These are phyloP conservation scores for Coleophoma eucalyptorum DNA, from an alignment of 2,329 filamentous ascomycete genomes.

Conservation along the genomic window DNA sequence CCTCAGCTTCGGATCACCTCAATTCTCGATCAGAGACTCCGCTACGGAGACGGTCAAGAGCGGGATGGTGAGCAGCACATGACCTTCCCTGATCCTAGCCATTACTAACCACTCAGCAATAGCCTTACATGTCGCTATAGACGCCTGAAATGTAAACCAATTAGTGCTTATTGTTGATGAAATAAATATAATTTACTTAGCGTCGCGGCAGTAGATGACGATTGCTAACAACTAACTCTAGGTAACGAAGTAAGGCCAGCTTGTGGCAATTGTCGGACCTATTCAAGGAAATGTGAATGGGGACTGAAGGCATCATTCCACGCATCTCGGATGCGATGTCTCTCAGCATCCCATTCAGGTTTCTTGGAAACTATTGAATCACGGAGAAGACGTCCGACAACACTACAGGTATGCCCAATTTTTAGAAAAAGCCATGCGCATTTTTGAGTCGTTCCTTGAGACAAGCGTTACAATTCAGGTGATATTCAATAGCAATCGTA, in stretches of 20 bases:
- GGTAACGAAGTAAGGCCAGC: background rate
- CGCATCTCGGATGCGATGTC: background rate
- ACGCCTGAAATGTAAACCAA: background rate
- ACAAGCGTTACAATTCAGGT: no score
- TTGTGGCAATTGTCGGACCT: background rate
- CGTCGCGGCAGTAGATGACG: no score
- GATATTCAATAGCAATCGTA: no score
- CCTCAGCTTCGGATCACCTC: no score
- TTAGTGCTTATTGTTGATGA: background rate
- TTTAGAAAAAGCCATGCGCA: no score
- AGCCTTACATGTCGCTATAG: background rate
- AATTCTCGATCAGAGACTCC: no score
- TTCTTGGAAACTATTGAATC: background rate
- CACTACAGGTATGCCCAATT: background rate
- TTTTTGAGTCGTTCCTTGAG: background rate
- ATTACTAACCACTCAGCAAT: background rate
- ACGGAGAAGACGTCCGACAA: background rate
- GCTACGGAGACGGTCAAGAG: background rate
- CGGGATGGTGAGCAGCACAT: background rate
- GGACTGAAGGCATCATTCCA: background rate
- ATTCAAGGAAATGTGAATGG: background rate
- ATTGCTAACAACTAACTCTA: background rate
- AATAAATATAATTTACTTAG: background rate
- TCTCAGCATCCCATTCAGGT: background rate
- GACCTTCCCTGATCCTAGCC: background rate